Conservation (phyloP, 2,329 filamentous ascomycete genomes). For the Colletotrichum sp. region DNA sequence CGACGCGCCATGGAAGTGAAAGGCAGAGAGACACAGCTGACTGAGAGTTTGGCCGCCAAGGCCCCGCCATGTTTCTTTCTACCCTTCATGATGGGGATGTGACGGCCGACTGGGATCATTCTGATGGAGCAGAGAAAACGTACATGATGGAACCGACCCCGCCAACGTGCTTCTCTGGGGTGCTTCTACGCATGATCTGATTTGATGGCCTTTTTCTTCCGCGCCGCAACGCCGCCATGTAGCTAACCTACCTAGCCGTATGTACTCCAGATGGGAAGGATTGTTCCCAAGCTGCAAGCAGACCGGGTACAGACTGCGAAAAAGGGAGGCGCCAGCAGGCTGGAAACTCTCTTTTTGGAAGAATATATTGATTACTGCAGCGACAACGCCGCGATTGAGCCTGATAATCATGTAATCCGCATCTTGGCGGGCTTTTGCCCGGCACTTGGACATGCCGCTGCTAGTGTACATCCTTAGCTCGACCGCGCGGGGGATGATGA, state of each 20-base stretch:
- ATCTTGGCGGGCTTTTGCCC: neutral
- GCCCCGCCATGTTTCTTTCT: neutral
- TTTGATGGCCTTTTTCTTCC: neutral
- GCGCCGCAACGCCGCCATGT: neutral
- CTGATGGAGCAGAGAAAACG: neutral
- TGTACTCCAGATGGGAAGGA: neutral
- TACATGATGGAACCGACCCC: neutral
- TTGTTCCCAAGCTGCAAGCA: neutral
- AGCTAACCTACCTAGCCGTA: neutral
- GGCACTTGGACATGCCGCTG: neutral
- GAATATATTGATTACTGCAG: neutral
- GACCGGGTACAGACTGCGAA: neutral
- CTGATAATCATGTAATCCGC: neutral
- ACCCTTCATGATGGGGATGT: neutral
- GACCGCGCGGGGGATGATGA: neutral
- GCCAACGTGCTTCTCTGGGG: neutral
- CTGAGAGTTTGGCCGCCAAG: neutral
- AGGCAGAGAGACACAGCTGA: neutral
- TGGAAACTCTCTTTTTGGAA: neutral
- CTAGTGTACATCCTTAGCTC: neutral
- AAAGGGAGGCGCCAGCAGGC: neutral
- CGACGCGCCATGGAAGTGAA: neutral
- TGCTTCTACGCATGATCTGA: neutral
- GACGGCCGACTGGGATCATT: neutral
- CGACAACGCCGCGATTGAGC: neutral